Conservation (phyloP, 2,329 filamentous ascomycete species). For the Talaromyces sp. region DNA sequence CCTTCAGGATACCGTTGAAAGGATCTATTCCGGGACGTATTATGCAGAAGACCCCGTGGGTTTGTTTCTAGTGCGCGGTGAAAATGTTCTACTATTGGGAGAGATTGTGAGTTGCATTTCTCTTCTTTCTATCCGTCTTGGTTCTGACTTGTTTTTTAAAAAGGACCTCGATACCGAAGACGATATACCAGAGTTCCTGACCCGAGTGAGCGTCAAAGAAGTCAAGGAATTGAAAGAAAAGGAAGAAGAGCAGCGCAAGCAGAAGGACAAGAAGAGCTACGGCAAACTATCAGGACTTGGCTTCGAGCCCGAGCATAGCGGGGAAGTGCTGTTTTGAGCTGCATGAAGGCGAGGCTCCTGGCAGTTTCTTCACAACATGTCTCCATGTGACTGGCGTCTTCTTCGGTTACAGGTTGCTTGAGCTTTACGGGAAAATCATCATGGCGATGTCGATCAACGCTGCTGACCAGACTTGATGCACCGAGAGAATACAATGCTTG, state of each 20-base stretch:
- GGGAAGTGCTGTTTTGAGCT: conserved; percentile 63
- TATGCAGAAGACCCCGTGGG: conserved; percentile 84
- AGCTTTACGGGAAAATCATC: background rate
- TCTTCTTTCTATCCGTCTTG: background rate
- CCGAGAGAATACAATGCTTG: background rate
- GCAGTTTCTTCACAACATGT: background rate
- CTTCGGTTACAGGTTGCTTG: background rate
- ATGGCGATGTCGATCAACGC: background rate
- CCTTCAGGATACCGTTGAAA: conserved; percentile 85
- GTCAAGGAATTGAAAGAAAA: conserved; percentile 70
- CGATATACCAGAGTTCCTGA: conserved; percentile 66
- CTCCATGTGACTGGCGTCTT: background rate
- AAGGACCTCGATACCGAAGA: conserved; percentile 92
- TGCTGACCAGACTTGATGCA: background rate
- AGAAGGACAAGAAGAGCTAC: conserved; percentile 64
- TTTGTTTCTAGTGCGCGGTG: conserved; percentile 85
- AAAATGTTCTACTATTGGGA: conserved; percentile 92
- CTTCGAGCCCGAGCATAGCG: conserved; percentile 80
- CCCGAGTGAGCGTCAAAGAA: conserved; percentile 60
- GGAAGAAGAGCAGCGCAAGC: conserved; percentile 63
- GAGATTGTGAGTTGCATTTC: conserved; percentile 60
- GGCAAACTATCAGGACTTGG: conserved; percentile 71
- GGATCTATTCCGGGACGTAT: conserved; percentile 68
- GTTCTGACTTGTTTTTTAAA: conserved; percentile 3
- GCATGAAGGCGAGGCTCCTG: background rate